Base-by-base conservation (phyloP, 495 filamentous ascomycete species). In the Lophiotrema nucula region DNA sequence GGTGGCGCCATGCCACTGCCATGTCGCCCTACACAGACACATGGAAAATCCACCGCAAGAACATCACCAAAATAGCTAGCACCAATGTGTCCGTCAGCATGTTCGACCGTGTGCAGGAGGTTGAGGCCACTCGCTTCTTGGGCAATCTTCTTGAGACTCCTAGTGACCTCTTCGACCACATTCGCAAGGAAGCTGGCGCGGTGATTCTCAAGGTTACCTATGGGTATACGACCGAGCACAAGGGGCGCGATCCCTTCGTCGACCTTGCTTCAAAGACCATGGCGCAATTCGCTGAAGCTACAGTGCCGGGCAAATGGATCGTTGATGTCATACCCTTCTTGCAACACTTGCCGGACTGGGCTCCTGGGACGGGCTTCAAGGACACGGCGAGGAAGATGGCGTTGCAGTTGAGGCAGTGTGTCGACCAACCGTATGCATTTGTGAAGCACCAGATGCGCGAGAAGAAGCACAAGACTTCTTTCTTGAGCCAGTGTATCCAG, bases 181-280 rank as follows among this genome's bases (percentile, higher is more conserved):
- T 35, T 59, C 24, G 27, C 24, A 77, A 70, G 16, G 67, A 72
- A 28, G 70, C 73, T 4, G 78, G 73, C 2, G 69, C 69, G 0
- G 53, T 78, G 4, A 77, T 81, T 6, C 57, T 81, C 0, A 76
- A 79, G 25, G 70, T 79, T 3, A 61, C 66, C 2, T 83, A 81
- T 47, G 78, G 76, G 13, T 81, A 83, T 48, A 77, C 66, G 0
- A 68, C 73, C 4, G 75, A 80, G 39, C 60, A 71, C 0, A 64
- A 72, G 33, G 48, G 47, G n/a, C 23, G 33, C 0, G 80, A 83
- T 57, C 71, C 70, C 28, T 59, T 83, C 1, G 69, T 83, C 2
- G 49, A 74, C 19, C 33, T 78, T 22, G 71, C 68, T 0, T 69
- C 70, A 12, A 44, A 72, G 13, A 66, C 71, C 1, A 65, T 80